Conservation (phyloP, 139 green algal genomes). For the Chlorella sp. region DNA sequence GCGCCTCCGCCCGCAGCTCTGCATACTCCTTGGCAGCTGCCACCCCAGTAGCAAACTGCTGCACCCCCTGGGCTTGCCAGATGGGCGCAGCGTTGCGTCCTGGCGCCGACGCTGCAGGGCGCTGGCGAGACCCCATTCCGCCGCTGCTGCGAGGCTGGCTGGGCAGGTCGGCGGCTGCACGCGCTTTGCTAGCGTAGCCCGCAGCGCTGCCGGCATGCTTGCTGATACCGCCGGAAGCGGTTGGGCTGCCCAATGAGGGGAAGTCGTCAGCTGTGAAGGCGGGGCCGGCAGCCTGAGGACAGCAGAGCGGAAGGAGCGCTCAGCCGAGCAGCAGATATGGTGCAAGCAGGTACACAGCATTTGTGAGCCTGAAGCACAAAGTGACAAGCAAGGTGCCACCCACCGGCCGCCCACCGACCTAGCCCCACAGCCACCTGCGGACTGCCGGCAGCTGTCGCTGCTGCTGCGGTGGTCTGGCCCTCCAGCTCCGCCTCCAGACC, state of each 20-base stretch:
- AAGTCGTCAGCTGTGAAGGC: conserved; percentile 55
- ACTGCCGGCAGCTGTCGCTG: not conserved
- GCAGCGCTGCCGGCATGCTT: not conserved
- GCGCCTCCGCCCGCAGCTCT: conserved; percentile 55
- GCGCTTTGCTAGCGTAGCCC: conserved; percentile 17
- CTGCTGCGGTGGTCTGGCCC: conserved; percentile 26
- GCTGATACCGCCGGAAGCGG: not conserved
- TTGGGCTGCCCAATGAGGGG: conserved; percentile 31
- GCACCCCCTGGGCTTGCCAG: conserved; percentile 23
- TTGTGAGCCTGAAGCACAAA: too few relatives aligned
- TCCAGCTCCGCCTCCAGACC: conserved; percentile 52
- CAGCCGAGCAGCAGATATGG: too few relatives aligned
- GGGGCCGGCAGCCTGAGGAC: not conserved
- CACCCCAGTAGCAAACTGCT: conserved; percentile 64
- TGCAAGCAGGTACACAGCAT: too few relatives aligned
- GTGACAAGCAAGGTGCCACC: too few relatives aligned
- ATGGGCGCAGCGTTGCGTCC: not conserved
- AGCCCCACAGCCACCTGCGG: not conserved
- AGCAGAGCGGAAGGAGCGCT: too few relatives aligned
- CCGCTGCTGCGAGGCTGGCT: too few relatives aligned
- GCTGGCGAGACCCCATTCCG: too few relatives aligned
- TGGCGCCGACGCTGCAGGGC: not conserved
- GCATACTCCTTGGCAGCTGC: conserved; percentile 68
- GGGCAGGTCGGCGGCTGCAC: conserved; percentile 13
- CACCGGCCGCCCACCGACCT: not conserved